phyloP scores from a whole-genome alignment of 78 protist genomes.

The Cavenderia fasciculata region DNA sequence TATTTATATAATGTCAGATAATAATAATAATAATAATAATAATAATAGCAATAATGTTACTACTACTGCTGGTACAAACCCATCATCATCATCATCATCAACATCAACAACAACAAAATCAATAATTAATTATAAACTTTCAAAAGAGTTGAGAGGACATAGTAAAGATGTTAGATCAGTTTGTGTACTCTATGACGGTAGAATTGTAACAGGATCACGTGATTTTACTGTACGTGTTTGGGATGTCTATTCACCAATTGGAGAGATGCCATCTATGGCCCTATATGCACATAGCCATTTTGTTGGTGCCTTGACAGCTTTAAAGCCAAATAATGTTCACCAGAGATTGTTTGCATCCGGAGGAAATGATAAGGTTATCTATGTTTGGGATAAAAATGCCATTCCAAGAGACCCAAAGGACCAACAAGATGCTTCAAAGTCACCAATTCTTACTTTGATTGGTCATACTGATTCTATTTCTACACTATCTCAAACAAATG shows the following conservation, averaged over 20 bases:
- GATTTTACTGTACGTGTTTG: constrained; percentile 62
- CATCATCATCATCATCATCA: not conserved
- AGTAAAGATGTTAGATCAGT: constrained; percentile 60
- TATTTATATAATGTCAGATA: too few species aligned
- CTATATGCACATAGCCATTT: constrained; percentile 57
- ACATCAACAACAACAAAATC: not conserved
- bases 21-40: not conserved
- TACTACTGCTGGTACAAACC: too few species aligned
- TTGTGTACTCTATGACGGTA: constrained; percentile 36
- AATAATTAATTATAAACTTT: constrained; percentile 7
- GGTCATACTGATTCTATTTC: constrained; percentile 73
- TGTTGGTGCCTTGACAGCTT: constrained; percentile 41
- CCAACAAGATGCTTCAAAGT: not conserved
- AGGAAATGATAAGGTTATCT: constrained; percentile 73
- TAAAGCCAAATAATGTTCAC: constrained; percentile 10
- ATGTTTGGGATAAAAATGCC: constrained; percentile 66
- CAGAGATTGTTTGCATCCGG: constrained; percentile 72
- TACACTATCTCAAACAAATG: constrained; percentile 33
- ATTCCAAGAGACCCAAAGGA: constrained; percentile 35
- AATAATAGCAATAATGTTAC: not conserved
- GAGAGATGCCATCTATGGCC: not conserved
- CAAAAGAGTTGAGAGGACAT: constrained; percentile 47
- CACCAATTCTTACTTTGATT: constrained; percentile 37
- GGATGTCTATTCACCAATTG: constrained; percentile 20
- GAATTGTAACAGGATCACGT: constrained; percentile 50